Base-by-base conservation (phyloP, 2,329 filamentous ascomycete species). In the Cladophialophora carrionii region DNA sequence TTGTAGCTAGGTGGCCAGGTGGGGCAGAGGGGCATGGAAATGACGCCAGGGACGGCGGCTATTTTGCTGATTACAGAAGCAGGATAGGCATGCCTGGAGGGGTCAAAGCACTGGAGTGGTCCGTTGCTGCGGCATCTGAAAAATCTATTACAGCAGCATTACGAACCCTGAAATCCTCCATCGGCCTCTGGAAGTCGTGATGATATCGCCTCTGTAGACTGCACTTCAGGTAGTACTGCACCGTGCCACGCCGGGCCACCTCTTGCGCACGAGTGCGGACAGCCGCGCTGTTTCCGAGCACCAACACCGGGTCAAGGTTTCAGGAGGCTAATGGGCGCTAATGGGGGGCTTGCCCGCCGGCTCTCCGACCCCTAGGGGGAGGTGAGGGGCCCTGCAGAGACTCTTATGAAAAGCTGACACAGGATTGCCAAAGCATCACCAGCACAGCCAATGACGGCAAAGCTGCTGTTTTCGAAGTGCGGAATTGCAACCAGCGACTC, bases 341-440 rank as follows among this genome's bases (percentile, higher is more conserved):
- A n/a, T 8, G 37, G 37, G 37, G 37, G 37, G 14, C 5, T 1
- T 20, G 37, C 37, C 37, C 37, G 37, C 37, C 37, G 37, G 17
- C n/a, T 43, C 37, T n/a, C 37, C 37, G 37, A 43, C 17, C 37
- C 37, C 4, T n/a, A 41, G 12, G 46, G 46, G 46, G 8, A 5
- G 14, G 3, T 10, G 46, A 29, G 26, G 22, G 22, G 12, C 29
- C 29, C 52, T 24, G 24, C 12, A 22, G 9, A 22, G 26, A 43
- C 46, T 37, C 64, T 68, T 68, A 68, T 62, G 58, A 64, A 63
- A 69, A 67, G 64, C 67, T 69, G 67, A 69, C 67, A 61, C 43
- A 69, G 62, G 55, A 61, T 63, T 63, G 55, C 31, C 32, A 53
- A 61, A 59, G 54, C 26, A 29, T 3, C 26, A 3, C 26, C 26